Conservation (phyloP, 2,329 filamentous ascomycete genomes). For the Blumeriella jaapii region DNA sequence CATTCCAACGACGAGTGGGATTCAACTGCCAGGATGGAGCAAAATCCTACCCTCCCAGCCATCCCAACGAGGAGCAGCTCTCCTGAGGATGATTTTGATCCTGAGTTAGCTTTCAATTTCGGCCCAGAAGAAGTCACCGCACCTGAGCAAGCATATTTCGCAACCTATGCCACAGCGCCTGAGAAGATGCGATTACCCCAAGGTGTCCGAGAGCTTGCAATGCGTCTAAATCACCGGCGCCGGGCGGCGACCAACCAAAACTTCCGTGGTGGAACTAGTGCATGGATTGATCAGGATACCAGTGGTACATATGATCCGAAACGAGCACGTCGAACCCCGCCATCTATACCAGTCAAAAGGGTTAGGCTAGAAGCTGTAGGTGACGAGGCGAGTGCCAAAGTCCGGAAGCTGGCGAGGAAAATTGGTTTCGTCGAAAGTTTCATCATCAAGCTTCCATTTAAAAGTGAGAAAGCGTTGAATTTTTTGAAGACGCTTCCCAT, state of each 20-base stretch:
- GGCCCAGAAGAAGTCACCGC: not conserved
- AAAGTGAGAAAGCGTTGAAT: constrained; percentile 3
- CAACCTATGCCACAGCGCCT: not conserved
- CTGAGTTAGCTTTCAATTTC: constrained; percentile 1
- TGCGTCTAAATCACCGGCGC: constrained; percentile 10
- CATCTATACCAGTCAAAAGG: not conserved
- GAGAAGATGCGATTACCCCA: not conserved
- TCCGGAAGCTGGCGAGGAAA: constrained; percentile 1
- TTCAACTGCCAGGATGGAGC: no score
- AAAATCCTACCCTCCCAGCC: no score
- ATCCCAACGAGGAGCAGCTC: no score
- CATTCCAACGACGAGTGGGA: no score
- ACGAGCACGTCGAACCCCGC: not conserved
- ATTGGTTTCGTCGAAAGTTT: constrained; percentile 8
- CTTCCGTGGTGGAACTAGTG: constrained; percentile 10
- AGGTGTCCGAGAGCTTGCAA: constrained; percentile 6
- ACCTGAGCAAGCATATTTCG: constrained; percentile 1
- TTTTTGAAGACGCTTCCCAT: constrained; percentile 14
- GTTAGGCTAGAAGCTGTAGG: constrained; percentile 1
- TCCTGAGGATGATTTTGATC: not conserved
- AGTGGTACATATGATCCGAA: constrained; percentile 23
- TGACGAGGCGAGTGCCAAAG: constrained; percentile 3
- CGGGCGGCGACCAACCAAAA: constrained; percentile 10
- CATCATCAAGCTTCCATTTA: constrained; percentile 13
- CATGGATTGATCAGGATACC: constrained; percentile 20